A percentile compares a stretch with the other conserved stretches of the same genome.
Evolutionary conservation across 805 yeast species (phyloP).

Genomic region (Wickerhamomyces canadensis): DNA sequence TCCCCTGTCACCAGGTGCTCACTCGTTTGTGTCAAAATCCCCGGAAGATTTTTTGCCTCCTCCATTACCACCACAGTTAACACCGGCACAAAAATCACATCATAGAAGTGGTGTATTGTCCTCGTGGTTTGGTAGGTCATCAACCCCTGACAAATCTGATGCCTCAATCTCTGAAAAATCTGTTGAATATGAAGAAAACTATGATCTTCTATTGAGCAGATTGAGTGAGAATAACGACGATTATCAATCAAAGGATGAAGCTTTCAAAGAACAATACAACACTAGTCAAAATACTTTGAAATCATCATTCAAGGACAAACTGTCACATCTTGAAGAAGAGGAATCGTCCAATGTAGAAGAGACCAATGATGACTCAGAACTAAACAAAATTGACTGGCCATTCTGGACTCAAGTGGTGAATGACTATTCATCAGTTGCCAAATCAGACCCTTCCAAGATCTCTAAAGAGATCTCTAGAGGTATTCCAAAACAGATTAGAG

Average conservation of each 20-base stretch:
- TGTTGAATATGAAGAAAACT: slow-evolving; percentile 32
- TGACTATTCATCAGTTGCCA: slow-evolving; percentile 66
- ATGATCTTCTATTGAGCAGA: slow-evolving; percentile 57
- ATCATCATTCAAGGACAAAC: slow-evolving; percentile 19
- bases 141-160: slow-evolving; percentile 7
- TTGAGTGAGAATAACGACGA: slow-evolving; percentile 50
- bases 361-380: slow-evolving; percentile 29
- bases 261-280: slow-evolving; percentile 46
- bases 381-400: slow-evolving; percentile 62
- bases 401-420: slow-evolving; percentile 83
- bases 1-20: slow-evolving; percentile 3
- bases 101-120: slow-evolving; percentile 19
- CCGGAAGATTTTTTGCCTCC: slow-evolving; percentile 18
- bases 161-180: slow-evolving; percentile 17
- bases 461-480: slow-evolving; percentile 64
- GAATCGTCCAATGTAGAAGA: slow-evolving; percentile 6
- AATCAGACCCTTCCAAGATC: slow-evolving; percentile 53
- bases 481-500: slow-evolving; percentile 79
- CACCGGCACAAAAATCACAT: slow-evolving; percentile 17
- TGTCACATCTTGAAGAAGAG: slow-evolving; percentile 13
- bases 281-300: slow-evolving; percentile 42
- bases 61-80: slow-evolving; percentile 22
- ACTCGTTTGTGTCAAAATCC: slow-evolving; percentile 21
- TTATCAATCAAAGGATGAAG: slow-evolving; percentile 42
- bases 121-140: slow-evolving; percentile 19